Base-by-base conservation (phyloP, 139 green algal genomes). In the Chlorokybus atmophyticus region DNA sequence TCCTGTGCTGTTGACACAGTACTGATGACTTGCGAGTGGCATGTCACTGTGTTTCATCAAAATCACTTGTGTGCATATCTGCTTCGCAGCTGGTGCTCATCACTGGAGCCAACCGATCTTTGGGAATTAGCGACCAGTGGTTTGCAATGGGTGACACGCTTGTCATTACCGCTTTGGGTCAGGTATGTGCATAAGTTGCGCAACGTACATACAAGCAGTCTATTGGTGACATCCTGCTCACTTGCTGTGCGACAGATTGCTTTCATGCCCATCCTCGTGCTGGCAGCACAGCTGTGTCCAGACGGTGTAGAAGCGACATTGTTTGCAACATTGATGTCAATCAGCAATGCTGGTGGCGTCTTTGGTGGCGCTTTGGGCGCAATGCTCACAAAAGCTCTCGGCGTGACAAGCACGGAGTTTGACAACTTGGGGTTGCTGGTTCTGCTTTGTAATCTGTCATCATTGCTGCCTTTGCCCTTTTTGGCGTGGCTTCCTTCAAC, bases 211-310 rank as follows among this genome's bases (percentile, higher is more conserved):
- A 7, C 21, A 42, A 48, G 49, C 49, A 41, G 26, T 48, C 49
- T 56, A 2, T 50, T 50, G 4, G 41, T 24, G 23, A n/a, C 41
- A n/a, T 24, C 1, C 3, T 29, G 25, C 23, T 50, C 38, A 21
- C 38, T 19, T 55, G 3, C 40, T 23, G 48, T 17, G 14, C 27
- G 3, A 3, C 61, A 70, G 57, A 3, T 66, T 2, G 78, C 79
- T 14, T 95, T 94, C 70, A 94, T 98, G 87, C 90, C 90, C 17
- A 75, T 96, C 8, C 75, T 98, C 26, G 90, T 98, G 30, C 74
- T 98, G 3, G 90, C 90, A 4, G 82, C 85, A 3, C 62, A 52
- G n/a, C 57, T 73, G 6, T 80, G 70, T 41, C 64, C 73, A 24
- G 26, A 62, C 3, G 71, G 81, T 1, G 85, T 98, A 17, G 90